Base-by-base conservation (phyloP, 1,284 basidiomycete genomes). In the Cryptococcus sp. region DNA sequence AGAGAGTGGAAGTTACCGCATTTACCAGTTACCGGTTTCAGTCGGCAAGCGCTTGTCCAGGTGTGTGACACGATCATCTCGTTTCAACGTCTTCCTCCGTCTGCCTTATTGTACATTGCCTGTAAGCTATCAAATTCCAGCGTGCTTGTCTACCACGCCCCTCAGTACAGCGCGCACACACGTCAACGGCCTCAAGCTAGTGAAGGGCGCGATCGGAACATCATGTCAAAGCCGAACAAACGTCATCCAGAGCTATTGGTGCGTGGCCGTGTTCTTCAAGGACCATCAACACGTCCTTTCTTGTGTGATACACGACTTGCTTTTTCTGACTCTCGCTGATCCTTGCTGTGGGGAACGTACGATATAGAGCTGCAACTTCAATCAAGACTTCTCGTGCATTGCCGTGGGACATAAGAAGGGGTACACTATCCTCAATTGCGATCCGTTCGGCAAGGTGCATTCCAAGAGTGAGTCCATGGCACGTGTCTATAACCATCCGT, bases 361-460 rank as follows among this genome's bases (percentile, higher is more conserved):
- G 15, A 4, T 16, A 2, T 55, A 78, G 77, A 74, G 73, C 62
- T 79, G 78, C 61, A 78, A 76, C 58, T 79, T 78, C 66, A 79
- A 79, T 61, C 78, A 79, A 57, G 78, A 79, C 66, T 78, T 75
- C 59, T 76, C 74, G 40, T 97, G 94, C 76, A 85, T 97, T 61
- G 92, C 93, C 1, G 90, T 98, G 10, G 96, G 96, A 0, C 96
- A 95, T 50, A 86, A 90, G 68, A 92, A 91, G 78, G 96, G 96
- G 3, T 99, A 98, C 77, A 90, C 88, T 66, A 97, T 99, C 76
- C 91, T 92, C 51, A 98, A 98, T 76, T 97, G 93, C 76, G 95
- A 99, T 77, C 96, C 96, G 50, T 99, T 93, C 75, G 95, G 94
- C 45, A 84, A 91, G 66, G 93, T 99, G 7, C 95, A 95, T 74